A percentile compares a stretch with the other conserved stretches of the same genome.
These are phyloP conservation scores for Solanum paucissectum DNA, from an alignment of 257 asterid genomes.

Conservation along the genomic window DNA sequence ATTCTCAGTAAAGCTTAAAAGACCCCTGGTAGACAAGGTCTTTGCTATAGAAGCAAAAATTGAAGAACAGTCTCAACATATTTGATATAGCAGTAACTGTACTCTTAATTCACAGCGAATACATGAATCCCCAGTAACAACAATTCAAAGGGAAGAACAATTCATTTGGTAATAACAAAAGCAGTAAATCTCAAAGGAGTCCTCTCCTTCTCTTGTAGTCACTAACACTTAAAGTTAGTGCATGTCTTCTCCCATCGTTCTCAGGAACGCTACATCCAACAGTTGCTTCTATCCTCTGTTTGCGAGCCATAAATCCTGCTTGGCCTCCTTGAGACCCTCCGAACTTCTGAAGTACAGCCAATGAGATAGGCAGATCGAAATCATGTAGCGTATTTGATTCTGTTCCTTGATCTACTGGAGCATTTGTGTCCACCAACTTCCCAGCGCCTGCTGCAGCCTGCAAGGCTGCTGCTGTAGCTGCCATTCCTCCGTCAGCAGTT, in stretches of 20 bases:
- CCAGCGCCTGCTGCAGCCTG: constrained; percentile 86
- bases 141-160: background rate
- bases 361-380: constrained; percentile 66
- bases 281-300: constrained; percentile 78
- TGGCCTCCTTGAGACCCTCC: constrained; percentile 85
- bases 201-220: constrained; percentile 95
- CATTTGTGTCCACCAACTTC: constrained; percentile 80
- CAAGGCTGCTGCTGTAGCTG: constrained; percentile 62
- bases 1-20: background rate
- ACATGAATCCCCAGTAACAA: background rate
- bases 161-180: background rate
- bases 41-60: background rate
- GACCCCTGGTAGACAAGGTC: background rate
- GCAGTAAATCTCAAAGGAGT: constrained; percentile 37
- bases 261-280: constrained; percentile 72
- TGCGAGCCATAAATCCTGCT: constrained; percentile 83
- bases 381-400: constrained; percentile 51
- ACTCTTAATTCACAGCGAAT: background rate
- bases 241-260: constrained; percentile 83
- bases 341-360: constrained; percentile 60
- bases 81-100: background rate
- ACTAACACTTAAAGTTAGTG: constrained; percentile 73
- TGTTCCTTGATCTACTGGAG: constrained; percentile 82
- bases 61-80: background rate
- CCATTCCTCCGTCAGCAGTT: constrained; percentile 33